Percentiles rank a stretch among this genome's conserved stretches.
Conservation (phyloP, 495 filamentous ascomycete genomes). For the Aspergillus bridgeri region DNA sequence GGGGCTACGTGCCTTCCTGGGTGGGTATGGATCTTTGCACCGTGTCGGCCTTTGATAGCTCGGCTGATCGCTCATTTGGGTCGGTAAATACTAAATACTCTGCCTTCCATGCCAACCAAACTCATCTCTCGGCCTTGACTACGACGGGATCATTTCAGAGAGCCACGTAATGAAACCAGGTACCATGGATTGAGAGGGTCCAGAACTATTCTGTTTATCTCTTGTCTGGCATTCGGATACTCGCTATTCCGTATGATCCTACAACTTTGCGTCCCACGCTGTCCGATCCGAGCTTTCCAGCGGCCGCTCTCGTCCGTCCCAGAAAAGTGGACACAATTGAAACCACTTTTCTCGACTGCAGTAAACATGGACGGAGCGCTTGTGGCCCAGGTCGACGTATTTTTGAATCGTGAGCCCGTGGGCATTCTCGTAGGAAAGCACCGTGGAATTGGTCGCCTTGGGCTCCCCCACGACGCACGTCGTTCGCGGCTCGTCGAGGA, state of each 20-base stretch:
- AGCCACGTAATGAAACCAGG: background rate
- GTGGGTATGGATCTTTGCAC: background rate
- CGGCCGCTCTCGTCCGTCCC: slow-evolving; percentile 43
- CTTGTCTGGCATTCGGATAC: background rate
- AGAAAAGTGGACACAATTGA: slow-evolving; percentile 58
- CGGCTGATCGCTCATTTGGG: too few species aligned
- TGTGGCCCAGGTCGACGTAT: slow-evolving; percentile 63
- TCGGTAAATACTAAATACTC: too few species aligned
- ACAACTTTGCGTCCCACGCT: slow-evolving; percentile 49
- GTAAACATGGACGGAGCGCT: slow-evolving; percentile 59
- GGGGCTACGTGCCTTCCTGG: background rate
- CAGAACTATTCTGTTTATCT: background rate
- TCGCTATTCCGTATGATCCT: slow-evolving; percentile 1
- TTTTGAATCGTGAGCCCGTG: slow-evolving; percentile 63
- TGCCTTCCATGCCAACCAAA: too few species aligned
- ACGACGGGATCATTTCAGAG: background rate
- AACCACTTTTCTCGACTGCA: slow-evolving; percentile 66
- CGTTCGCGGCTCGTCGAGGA: slow-evolving; percentile 67
- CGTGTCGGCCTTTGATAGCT: background rate
- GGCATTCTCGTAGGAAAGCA: slow-evolving; percentile 63
- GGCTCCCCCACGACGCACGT: slow-evolving; percentile 62
- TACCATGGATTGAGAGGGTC: background rate
- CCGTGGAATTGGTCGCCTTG: slow-evolving; percentile 54
- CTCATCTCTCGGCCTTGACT: background rate
- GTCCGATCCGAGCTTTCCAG: slow-evolving; percentile 45